Conservation (phyloP, 768 basidiomycete species). For the Amanita brunnescens region DNA sequence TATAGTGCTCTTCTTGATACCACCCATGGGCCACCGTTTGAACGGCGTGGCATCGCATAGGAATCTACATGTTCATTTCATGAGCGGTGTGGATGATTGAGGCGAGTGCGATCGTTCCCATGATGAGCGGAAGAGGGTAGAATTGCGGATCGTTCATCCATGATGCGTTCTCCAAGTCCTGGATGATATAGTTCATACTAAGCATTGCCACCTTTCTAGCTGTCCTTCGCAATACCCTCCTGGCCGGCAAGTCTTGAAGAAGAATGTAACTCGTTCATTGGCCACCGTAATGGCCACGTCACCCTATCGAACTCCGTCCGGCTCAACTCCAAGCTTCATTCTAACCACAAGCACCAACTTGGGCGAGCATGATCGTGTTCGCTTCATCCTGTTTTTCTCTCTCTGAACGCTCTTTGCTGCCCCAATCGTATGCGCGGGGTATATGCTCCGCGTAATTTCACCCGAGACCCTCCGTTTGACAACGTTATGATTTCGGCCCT, state of each 20-base stretch:
- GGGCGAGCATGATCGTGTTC: constrained; percentile 51
- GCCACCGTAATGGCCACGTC: no score
- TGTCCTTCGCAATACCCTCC: no score
- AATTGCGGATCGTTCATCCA: constrained; percentile 25
- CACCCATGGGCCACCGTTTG: constrained; percentile 37
- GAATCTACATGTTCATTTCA: constrained; percentile 28
- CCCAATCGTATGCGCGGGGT: no score
- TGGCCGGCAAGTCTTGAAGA: no score
- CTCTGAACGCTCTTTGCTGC: no score
- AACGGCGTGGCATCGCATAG: constrained; percentile 58
- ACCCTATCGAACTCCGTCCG: no score
- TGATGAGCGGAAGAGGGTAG: constrained; percentile 9
- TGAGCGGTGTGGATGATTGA: constrained; percentile 11
- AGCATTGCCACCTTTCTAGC: no score
- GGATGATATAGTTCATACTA: no score
- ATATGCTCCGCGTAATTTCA: no score
- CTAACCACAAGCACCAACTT: constrained; percentile 40
- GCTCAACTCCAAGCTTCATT: constrained; percentile 57
- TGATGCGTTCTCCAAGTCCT: constrained; percentile 50
- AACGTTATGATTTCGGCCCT: no score
- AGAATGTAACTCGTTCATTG: no score
- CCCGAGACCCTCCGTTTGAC: no score
- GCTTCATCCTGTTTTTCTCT: constrained; percentile 63
- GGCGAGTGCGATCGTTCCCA: constrained; percentile 8
- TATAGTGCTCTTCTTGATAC: constrained; percentile 44